Base-by-base conservation (phyloP, 106 monocot genomes). In the Apostasia ramifera region DNA sequence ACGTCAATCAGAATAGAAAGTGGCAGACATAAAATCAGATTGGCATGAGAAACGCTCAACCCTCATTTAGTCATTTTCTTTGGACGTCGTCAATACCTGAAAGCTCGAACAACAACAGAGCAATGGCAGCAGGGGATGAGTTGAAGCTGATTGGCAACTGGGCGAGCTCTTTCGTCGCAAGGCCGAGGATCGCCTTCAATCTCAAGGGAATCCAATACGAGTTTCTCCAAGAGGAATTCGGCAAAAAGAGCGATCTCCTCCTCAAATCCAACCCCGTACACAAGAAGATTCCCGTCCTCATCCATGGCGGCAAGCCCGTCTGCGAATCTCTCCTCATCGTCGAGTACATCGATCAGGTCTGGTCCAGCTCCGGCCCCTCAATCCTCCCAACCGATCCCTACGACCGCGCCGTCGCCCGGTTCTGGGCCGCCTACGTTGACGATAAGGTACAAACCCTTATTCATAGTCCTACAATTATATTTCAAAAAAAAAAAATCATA, bases 251-350 rank as follows among this genome's bases (percentile, higher is more conserved):
- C 53, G 63, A 79, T 45, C 68, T 79, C 53, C 79, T 79, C 1
- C 40, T 79, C 2, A 63, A 73, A 14, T 73, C 69, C 15, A 79
- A 79, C 54, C 73, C 73, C 0, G 68, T 79, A 14, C 57, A 73
- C 67, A 69, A 79, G 67, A 73, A 73, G 79, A 59, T 79, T 38
- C 79, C 79, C 3, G 73, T 79, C 9, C 72, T 79, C 53, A 37
- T 79, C 53, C 79, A 79, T 59, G 44, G 47, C 14, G 73, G 59
- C 53, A 79, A 63, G 6, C 68, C 73, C 5, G 38, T 79, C 10
- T 79, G 62, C 56, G 79, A 77, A 65, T 77, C 71, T 13, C 41
- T 66, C 11, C 26, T 77, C 51, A 71, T 77, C 38, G 57, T 77
- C 2, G 59, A 72, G 60, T 78, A 78, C 72, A 59, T 73, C 10